Conservation (phyloP, 441 rosid genomes). For the Metrosideros polymorpha region DNA sequence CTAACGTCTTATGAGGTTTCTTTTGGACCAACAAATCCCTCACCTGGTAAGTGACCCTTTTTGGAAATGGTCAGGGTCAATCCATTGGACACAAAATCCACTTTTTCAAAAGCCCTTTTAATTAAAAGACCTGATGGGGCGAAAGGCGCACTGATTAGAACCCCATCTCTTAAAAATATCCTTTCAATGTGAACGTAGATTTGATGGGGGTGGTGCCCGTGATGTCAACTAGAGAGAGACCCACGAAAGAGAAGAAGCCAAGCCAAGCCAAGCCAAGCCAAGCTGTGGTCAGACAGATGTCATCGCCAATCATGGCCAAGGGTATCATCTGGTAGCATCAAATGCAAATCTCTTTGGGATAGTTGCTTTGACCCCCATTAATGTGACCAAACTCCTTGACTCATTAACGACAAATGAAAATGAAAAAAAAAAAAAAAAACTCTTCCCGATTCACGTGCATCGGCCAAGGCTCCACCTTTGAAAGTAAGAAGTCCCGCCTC, state of each 20-base stretch:
- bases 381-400: too few relatives aligned
- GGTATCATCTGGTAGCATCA: background rate
- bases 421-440: too few relatives aligned
- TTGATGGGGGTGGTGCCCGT: background rate
- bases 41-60: background rate
- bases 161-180: background rate
- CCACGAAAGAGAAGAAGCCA: background rate
- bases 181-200: background rate
- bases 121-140: background rate
- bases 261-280: too few relatives aligned
- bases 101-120: background rate
- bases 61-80: background rate
- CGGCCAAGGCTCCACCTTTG: background rate
- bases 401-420: too few relatives aligned
- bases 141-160: background rate
- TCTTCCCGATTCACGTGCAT: background rate
- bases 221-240: background rate
- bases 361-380: background rate
- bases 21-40: background rate
- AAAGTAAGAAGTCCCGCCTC: too few relatives aligned
- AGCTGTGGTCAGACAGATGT: rapidly evolving
- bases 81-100: background rate
- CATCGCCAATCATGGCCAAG: background rate
- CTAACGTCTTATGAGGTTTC: too few relatives aligned
- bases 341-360: background rate